phyloP scores from a whole-genome alignment of 108 stramenopile genomes.

The Cyclotella choctawhatcheeana region DNA sequence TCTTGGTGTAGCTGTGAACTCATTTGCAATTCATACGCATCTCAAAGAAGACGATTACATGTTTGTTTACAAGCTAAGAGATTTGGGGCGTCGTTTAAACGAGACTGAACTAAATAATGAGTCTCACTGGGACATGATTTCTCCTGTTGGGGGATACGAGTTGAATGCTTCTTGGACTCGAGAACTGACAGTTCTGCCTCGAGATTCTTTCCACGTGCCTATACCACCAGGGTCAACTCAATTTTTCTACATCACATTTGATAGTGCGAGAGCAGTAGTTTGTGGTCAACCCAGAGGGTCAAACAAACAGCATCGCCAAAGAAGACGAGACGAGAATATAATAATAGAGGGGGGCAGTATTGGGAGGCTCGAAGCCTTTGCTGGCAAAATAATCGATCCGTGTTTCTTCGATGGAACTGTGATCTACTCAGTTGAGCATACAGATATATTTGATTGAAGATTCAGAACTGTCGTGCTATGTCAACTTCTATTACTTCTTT shows the following conservation, averaged over 20 bases:
- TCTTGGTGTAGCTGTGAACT: neutral
- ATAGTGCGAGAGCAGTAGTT: neutral
- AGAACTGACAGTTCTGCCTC: neutral
- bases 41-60: neutral
- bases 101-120: slow-evolving; percentile 6
- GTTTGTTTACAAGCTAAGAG: slow-evolving; percentile 1
- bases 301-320: neutral
- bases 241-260: slow-evolving; percentile 18
- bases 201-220: neutral
- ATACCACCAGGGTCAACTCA: slow-evolving; percentile 16
- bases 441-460: too few relatives aligned
- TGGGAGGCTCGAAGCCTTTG: slow-evolving; percentile 8
- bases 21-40: slow-evolving; percentile 6
- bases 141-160: neutral
- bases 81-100: neutral
- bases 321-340: slow-evolving; percentile 12
- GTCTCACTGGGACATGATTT: slow-evolving; percentile 6
- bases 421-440: slow-evolving; percentile 7
- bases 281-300: neutral
- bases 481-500: too few relatives aligned
- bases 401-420: slow-evolving; percentile 18
- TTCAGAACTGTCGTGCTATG: too few relatives aligned
- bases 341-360: slow-evolving; percentile 8
- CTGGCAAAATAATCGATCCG: slow-evolving; percentile 3
- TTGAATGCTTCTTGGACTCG: neutral